Percentiles rank a stretch among this genome's conserved stretches.
Conservation (phyloP, 148 eudicot genomes). For the Camellia granthamiana region DNA sequence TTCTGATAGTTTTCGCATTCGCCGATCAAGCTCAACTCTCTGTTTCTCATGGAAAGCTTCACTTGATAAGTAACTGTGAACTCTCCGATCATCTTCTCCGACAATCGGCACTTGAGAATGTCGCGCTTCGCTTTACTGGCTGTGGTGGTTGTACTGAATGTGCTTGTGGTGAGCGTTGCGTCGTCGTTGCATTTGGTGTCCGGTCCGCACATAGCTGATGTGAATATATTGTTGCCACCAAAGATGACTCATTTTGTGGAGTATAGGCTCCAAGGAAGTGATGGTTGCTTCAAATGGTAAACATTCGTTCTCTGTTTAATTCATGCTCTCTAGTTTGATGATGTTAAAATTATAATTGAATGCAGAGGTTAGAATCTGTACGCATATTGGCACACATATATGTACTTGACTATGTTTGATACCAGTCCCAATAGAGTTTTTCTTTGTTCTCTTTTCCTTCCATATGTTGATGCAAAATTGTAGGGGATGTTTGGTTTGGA, state of each 20-base stretch:
- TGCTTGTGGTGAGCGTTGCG: slow-evolving; percentile 1
- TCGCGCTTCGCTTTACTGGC: background rate
- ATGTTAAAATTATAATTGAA: background rate
- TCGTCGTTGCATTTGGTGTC: slow-evolving; percentile 22
- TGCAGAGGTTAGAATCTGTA: background rate
- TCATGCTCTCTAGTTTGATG: background rate
- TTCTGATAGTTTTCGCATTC: background rate
- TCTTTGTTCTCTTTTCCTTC: too few relatives aligned
- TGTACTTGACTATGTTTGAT: too few relatives aligned
- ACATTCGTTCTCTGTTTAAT: background rate
- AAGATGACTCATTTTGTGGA: slow-evolving; percentile 80
- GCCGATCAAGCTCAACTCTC: background rate
- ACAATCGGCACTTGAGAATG: background rate
- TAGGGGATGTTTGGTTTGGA: too few relatives aligned
- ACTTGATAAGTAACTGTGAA: background rate
- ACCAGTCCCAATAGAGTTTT: too few relatives aligned
- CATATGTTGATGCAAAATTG: too few relatives aligned
- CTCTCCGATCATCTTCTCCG: background rate
- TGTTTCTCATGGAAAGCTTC: background rate
- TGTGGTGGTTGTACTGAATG: slow-evolving; percentile 1
- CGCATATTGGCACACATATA: too few relatives aligned
- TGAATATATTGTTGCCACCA: slow-evolving; percentile 81
- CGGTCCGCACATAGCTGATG: slow-evolving; percentile 86
- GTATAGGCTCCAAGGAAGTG: slow-evolving; percentile 74
- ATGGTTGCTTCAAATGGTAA: slow-evolving; percentile 93